Conservation (phyloP, 495 filamentous ascomycete genomes). For the Podospora pseudoanserina region DNA sequence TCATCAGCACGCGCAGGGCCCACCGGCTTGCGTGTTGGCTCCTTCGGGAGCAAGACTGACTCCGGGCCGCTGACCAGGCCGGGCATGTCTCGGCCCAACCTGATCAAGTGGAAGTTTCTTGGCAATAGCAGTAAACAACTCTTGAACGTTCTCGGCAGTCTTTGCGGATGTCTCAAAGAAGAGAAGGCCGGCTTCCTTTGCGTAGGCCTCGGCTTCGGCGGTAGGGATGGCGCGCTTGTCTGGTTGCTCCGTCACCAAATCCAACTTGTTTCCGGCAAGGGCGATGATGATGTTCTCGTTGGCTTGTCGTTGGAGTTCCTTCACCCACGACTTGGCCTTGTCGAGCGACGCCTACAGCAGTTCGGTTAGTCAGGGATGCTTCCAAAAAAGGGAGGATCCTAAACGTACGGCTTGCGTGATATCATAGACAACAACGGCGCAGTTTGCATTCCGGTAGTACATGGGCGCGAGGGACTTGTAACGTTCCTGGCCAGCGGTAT, state of each 20-base stretch:
- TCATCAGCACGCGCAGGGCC: constrained; percentile 68
- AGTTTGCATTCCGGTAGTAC: constrained; percentile 99
- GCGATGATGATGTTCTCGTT: constrained; percentile 99
- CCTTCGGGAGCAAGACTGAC: constrained; percentile 78
- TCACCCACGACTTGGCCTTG: constrained; percentile 99
- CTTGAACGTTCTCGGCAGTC: constrained; percentile 89
- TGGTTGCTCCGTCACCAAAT: constrained; percentile 83
- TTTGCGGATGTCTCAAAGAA: constrained; percentile 99
- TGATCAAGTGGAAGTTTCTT: constrained; percentile 96
- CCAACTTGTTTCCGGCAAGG: constrained; percentile 94
- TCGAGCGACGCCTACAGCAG: constrained; percentile 76
- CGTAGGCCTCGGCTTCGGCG: constrained; percentile 91
- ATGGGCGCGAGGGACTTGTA: constrained; percentile 98
- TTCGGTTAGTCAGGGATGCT: neutral
- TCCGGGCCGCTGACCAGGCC: constrained; percentile 70
- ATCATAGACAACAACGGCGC: constrained; percentile 97
- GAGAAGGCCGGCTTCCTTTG: constrained; percentile 82
- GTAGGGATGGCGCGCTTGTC: constrained; percentile 89
- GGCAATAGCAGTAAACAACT: constrained; percentile 96
- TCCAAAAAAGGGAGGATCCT: neutral
- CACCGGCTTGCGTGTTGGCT: constrained; percentile 67
- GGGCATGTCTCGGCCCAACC: constrained; percentile 76
- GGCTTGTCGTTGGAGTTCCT: constrained; percentile 95
- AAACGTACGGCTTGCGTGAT: constrained; percentile 91
- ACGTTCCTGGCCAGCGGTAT: constrained; percentile 95